Percentiles rank a stretch among this genome's conserved stretches.
Evolutionary conservation across 805 yeast genomes (phyloP).

Genomic region (Torulaspora quercuum): DNA sequence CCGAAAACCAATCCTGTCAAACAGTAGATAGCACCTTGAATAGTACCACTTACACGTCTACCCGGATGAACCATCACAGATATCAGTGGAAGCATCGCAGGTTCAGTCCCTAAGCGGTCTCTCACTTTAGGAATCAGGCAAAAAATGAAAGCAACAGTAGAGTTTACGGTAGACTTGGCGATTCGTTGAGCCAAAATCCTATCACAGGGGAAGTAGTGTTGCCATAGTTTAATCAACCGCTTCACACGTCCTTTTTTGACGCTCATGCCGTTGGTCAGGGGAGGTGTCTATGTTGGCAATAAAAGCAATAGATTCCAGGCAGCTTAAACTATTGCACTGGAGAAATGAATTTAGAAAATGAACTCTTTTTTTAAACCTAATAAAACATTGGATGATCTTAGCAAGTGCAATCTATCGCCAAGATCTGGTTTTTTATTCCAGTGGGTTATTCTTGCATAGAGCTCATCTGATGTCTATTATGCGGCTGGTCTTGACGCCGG

Average conservation of each 20-base stretch:
- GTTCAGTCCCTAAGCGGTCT: conserved; percentile 39
- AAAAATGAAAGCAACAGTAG: conserved; percentile 43
- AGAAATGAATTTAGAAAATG: too few species aligned
- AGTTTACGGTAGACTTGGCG: conserved; percentile 38
- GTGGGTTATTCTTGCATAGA: background rate
- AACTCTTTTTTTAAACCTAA: too few species aligned
- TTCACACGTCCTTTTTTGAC: conserved; percentile 1
- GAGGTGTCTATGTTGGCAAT: too few species aligned
- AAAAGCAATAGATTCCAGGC: too few species aligned
- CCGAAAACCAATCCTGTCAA: conserved; percentile 43
- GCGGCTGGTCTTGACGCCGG: conserved; percentile 7
- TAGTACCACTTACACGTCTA: conserved; percentile 46
- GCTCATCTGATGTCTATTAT: conserved; percentile 1
- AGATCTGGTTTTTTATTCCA: too few species aligned
- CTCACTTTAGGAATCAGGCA: conserved; percentile 40
- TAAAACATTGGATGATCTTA: too few species aligned
- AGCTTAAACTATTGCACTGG: too few species aligned
- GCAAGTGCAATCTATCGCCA: too few species aligned
- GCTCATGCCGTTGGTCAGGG: background rate
- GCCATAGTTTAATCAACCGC: conserved; percentile 11
- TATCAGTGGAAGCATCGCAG: conserved; percentile 45
- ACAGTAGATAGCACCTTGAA: conserved; percentile 43
- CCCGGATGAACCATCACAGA: conserved; percentile 51
- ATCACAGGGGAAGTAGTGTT: conserved; percentile 33
- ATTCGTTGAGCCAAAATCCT: conserved; percentile 39